Evolutionary conservation across 2,329 filamentous ascomycete species (phyloP).

Genomic region (Neofusicoccum umdonicola): DNA sequence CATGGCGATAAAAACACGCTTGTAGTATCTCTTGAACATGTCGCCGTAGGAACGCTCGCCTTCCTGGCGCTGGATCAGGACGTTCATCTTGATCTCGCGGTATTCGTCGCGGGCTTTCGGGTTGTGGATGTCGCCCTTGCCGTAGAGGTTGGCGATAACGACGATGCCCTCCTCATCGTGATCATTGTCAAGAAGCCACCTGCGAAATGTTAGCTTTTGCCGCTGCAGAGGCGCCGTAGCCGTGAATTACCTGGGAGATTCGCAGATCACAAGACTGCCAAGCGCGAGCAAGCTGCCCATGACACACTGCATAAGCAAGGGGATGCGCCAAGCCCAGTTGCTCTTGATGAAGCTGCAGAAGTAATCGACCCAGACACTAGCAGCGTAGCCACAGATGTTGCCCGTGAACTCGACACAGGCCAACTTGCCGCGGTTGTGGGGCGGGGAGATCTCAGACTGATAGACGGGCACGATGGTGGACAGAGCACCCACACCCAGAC

Average conservation of each 20-base stretch:
- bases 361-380: conserved; percentile 98
- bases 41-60: conserved; percentile 87
- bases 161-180: conserved; percentile 98
- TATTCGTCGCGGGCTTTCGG: conserved; percentile 91
- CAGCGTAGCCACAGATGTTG: conserved; percentile 93
- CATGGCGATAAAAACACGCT: conserved; percentile 97
- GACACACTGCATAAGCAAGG: conserved; percentile 85
- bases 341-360: conserved; percentile 87
- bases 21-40: conserved; percentile 92
- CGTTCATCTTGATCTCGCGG: conserved; percentile 98
- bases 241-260: conserved; percentile 76
- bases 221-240: no score
- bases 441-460: conserved; percentile 68
- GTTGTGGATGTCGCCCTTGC: conserved; percentile 92
- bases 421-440: conserved; percentile 91
- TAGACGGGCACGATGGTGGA: conserved; percentile 55
- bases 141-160: conserved; percentile 96
- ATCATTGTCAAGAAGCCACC: conserved; percentile 96
- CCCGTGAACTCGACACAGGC: conserved; percentile 98
- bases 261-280: conserved; percentile 89
- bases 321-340: conserved; percentile 85
- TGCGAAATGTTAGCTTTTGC: conserved; percentile 40
- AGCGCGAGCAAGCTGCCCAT: conserved; percentile 85
- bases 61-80: conserved; percentile 88
- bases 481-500: conserved; percentile 51